A percentile compares a stretch with the other conserved stretches of the same genome.
Evolutionary conservation across 441 rosid species (phyloP).

Genomic region (Gossypium lobatum): DNA sequence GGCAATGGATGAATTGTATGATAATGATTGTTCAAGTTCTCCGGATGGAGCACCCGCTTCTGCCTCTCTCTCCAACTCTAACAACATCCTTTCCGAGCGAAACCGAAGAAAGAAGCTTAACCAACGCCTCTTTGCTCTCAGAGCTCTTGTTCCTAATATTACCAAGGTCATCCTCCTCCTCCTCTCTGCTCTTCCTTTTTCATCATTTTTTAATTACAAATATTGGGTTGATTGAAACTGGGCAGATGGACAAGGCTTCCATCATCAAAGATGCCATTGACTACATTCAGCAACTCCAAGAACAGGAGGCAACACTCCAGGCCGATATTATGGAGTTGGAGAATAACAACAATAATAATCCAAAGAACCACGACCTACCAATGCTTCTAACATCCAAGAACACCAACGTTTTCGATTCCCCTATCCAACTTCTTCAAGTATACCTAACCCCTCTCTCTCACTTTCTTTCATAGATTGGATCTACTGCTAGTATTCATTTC

Average conservation of each 20-base stretch:
- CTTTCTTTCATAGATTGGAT: not conserved
- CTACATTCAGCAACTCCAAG: slow-evolving; percentile 75
- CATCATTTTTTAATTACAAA: no score
- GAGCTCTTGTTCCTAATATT: slow-evolving; percentile 90
- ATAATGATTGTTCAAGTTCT: slow-evolving; percentile 72
- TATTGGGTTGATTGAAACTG: not conserved
- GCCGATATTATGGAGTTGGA: slow-evolving; percentile 70
- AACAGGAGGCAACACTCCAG: slow-evolving; percentile 59
- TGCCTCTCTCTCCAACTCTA: slow-evolving; percentile 39
- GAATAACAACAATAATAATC: slow-evolving; percentile 27
- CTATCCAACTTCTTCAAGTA: slow-evolving; percentile 68
- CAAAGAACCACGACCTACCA: slow-evolving; percentile 41
- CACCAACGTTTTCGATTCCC: slow-evolving; percentile 24
- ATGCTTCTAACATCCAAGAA: slow-evolving; percentile 56
- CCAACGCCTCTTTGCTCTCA: slow-evolving; percentile 75
- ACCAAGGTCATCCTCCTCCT: slow-evolving; percentile 47
- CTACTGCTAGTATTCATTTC: not conserved
- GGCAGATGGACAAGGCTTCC: slow-evolving; percentile 93
- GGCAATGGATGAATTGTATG: slow-evolving; percentile 74
- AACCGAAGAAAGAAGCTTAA: slow-evolving; percentile 80
- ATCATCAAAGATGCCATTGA: slow-evolving; percentile 90
- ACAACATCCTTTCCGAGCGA: slow-evolving; percentile 75
- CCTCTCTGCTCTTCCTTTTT: no score
- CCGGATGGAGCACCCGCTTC: slow-evolving; percentile 71
- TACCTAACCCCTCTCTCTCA: not conserved